These are phyloP conservation scores for Boechera retrofracta DNA, from an alignment of 345 rosid genomes.

Conservation along the genomic window DNA sequence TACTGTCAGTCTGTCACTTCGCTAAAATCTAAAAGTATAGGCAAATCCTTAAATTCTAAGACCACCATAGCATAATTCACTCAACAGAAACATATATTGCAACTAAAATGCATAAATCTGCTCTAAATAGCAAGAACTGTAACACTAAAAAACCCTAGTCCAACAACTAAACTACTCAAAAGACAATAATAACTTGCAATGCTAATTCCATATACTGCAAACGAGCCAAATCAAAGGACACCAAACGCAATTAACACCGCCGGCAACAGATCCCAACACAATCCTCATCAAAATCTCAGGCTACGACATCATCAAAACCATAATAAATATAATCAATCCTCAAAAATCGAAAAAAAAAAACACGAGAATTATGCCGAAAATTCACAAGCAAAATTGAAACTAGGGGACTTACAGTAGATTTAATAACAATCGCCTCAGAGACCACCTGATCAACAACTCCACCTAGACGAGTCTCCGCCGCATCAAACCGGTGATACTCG, in stretches of 20 bases:
- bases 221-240: conserved; percentile 6
- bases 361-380: conserved; percentile 13
- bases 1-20: conserved; percentile 28
- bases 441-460: conserved; percentile 56
- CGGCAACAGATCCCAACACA: conserved; percentile 47
- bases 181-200: conserved; percentile 20
- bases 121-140: conserved; percentile 27
- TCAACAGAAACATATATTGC: neutral
- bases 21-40: conserved; percentile 15
- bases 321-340: neutral
- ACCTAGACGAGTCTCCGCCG: conserved; percentile 45
- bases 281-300: conserved; percentile 23
- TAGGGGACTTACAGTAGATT: conserved; percentile 62
- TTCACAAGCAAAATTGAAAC: neutral
- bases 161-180: conserved; percentile 27
- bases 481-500: conserved; percentile 74
- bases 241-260: neutral
- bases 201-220: conserved; percentile 31
- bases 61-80: conserved; percentile 1
- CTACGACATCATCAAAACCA: neutral
- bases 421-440: conserved; percentile 62
- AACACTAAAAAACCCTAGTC: conserved; percentile 29
- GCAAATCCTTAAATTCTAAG: neutral
- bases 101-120: neutral
- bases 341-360: neutral